Base-by-base conservation (phyloP, 495 filamentous ascomycete genomes). In the Lepraria neglecta region DNA sequence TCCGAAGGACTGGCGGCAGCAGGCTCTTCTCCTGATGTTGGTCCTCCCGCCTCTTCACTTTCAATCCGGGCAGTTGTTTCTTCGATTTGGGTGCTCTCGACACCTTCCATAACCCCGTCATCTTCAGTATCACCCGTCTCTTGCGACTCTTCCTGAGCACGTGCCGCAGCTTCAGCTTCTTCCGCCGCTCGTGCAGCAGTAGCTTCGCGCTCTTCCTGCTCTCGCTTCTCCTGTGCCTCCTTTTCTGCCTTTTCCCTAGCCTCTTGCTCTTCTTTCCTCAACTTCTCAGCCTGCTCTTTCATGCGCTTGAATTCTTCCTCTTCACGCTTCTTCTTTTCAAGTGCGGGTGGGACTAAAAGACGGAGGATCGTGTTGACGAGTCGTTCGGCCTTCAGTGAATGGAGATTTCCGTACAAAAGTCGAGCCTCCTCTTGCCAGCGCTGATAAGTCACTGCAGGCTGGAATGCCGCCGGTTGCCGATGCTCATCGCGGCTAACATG, bases 391-490 rank as follows among this genome's bases (percentile, higher is more conserved):
- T 88, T 91, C 35, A 95, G 91, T 9, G 80, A 68, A 56, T 87
- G 80, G 24, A 74, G 78, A 45, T 71, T 72, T 14, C 67, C 67
- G 72, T 91, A 97, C 1, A 97, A 76, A 71, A 97, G 82, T 61
- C 86, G 86, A 14, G 91, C 88, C 73, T 97, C 94, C 67, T 96
- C 89, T 66, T 88, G 84, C 92, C 95, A 99, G 48, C 94, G 84
- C 45, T 78, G 76, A 45, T 74, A 75, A 12, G 92, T 97, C 3
- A 80, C 75, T 38, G 82, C 81, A 19, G 89, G 78, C 27, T 78
- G 75, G 72, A 96, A 96, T 42, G 82, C 77, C 15, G 90, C 84
- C 12, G 88, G 84, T 64, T 85, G 80, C 31, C 78, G 77, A 31
- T 83, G 82, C 64, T 87, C 83, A 65, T 84, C 79, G 30, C 80